phyloP scores from a whole-genome alignment of 169 alveolate genomes.

The Babesia divergens region DNA sequence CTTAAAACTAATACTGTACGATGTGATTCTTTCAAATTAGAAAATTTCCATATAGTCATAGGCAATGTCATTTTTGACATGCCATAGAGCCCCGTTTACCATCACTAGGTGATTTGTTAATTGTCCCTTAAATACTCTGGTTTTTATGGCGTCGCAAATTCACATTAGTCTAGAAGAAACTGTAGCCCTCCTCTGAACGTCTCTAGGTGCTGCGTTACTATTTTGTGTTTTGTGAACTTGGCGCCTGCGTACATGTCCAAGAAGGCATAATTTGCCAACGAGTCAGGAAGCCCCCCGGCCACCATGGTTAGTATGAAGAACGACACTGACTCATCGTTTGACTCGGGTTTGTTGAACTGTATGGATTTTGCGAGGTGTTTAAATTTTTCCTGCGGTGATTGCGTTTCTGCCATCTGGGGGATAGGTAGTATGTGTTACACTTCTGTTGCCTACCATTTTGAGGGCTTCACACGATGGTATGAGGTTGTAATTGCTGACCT shows the following conservation, averaged over 20 bases:
- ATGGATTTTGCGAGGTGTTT: constrained; percentile 29
- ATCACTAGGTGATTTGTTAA: too few relatives aligned
- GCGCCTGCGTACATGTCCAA: constrained; percentile 38
- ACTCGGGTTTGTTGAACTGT: constrained; percentile 30
- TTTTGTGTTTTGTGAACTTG: constrained; percentile 19
- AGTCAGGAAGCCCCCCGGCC: constrained; percentile 44
- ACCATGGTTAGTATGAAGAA: constrained; percentile 42
- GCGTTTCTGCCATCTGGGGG: constrained; percentile 35
- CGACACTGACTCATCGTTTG: constrained; percentile 47
- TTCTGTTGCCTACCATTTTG: constrained; percentile 15
- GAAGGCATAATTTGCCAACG: constrained; percentile 27
- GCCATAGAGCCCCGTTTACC: too few relatives aligned
- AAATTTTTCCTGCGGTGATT: constrained; percentile 27
- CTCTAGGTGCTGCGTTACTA: constrained; percentile 14
- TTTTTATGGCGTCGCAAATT: background rate
- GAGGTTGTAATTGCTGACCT: constrained; percentile 42
- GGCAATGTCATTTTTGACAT: too few relatives aligned
- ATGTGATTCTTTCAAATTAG: too few relatives aligned
- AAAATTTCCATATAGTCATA: too few relatives aligned
- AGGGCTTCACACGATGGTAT: constrained; percentile 43
- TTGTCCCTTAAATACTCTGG: too few relatives aligned
- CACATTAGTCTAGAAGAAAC: constrained; percentile 10
- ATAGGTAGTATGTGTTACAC: background rate
- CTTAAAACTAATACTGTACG: too few relatives aligned
- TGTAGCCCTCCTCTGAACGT: constrained; percentile 13